These are phyloP conservation scores for Penicillium sp. DNA, from an alignment of 2,329 filamentous ascomycete genomes.

Conservation along the genomic window DNA sequence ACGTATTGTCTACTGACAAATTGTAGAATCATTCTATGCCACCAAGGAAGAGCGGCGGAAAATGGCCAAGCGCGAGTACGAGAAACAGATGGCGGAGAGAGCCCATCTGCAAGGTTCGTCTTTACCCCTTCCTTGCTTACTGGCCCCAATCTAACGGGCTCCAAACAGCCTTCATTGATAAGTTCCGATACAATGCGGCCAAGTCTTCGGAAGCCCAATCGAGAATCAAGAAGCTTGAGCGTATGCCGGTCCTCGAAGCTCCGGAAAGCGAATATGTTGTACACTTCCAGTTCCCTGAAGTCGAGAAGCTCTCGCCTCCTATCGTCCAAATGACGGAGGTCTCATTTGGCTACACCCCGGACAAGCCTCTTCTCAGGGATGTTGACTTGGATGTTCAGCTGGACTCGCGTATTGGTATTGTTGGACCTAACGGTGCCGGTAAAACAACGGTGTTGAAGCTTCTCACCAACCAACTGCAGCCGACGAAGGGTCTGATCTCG, in stretches of 20 bases:
- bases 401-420: conserved; percentile 96
- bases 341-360: conserved; percentile 79
- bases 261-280: conserved; percentile 95
- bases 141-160: conserved; percentile 4
- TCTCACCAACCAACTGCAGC: conserved; percentile 80
- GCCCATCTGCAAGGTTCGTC: conserved; percentile 74
- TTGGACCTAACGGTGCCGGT: conserved; percentile 98
- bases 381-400: conserved; percentile 96
- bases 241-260: conserved; percentile 86
- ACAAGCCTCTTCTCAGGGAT: conserved; percentile 75
- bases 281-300: conserved; percentile 94
- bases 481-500: conserved; percentile 77
- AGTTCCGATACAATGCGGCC: conserved; percentile 98
- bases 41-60: conserved; percentile 97
- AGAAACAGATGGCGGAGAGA: conserved; percentile 93
- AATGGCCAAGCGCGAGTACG: conserved; percentile 94
- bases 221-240: conserved; percentile 97
- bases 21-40: conserved; percentile 81
- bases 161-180: conserved; percentile 82
- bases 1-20: conserved; percentile 17
- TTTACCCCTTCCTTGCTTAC: background rate
- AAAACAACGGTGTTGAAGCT: conserved; percentile 98
- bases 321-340: conserved; percentile 97
- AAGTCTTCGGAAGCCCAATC: conserved; percentile 98
- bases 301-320: conserved; percentile 94